A percentile compares a stretch with the other conserved stretches of the same genome.
Conservation (phyloP, 2,329 filamentous ascomycete genomes). For the Neodidymelliopsis sp. region DNA sequence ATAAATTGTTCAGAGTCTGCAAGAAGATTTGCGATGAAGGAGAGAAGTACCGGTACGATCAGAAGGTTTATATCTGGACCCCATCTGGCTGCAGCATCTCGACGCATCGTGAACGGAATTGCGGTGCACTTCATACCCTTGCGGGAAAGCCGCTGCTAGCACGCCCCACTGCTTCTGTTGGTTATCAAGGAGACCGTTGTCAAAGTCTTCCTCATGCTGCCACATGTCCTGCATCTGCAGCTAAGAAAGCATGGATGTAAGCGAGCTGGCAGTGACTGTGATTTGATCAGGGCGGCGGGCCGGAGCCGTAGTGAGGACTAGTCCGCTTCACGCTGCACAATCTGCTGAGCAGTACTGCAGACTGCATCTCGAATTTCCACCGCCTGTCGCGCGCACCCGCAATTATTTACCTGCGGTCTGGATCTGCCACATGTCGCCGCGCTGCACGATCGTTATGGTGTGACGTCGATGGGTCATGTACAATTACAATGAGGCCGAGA, state of each 20-base stretch:
- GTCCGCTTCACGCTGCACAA: conserved; percentile 41
- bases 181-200: conserved; percentile 46
- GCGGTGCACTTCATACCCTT: conserved; percentile 42
- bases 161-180: conserved; percentile 46
- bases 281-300: conserved; percentile 42
- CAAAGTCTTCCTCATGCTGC: conserved; percentile 45
- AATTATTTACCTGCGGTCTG: conserved; percentile 32
- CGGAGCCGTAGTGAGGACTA: conserved; percentile 37
- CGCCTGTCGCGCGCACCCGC: conserved; percentile 34
- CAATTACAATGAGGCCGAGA: conserved; percentile 21
- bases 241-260: conserved; percentile 42
- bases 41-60: conserved; percentile 30
- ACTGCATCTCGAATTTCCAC: conserved; percentile 21
- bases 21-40: conserved; percentile 17
- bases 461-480: conserved; percentile 23
- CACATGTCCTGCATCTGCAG: conserved; percentile 52
- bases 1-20: background rate
- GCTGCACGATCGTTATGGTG: conserved; percentile 33
- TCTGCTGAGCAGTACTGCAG: conserved; percentile 14
- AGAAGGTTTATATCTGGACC: conserved; percentile 44
- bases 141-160: conserved; percentile 41
- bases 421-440: conserved; percentile 36
- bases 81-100: conserved; percentile 32
- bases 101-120: conserved; percentile 34
- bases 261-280: conserved; percentile 32